Evolutionary conservation across 164 flowering plant genomes (phyloP).

Genomic region (Platanus orientalis): DNA sequence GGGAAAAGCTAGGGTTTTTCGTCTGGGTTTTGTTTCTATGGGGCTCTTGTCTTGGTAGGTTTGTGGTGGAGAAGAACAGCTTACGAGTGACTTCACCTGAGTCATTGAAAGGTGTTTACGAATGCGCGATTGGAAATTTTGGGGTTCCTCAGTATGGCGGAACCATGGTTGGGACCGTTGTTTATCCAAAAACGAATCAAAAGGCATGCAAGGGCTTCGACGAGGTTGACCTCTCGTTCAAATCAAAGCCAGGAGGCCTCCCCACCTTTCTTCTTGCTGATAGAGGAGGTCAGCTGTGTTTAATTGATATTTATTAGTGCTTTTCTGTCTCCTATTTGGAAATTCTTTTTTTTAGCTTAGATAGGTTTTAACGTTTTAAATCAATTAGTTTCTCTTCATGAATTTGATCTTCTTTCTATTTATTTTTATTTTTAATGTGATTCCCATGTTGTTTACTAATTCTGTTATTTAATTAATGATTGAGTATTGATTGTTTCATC

Average conservation of each 20-base stretch:
- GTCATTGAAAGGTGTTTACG: conserved; percentile 53
- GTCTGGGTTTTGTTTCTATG: conserved; percentile 31
- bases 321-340: not conserved
- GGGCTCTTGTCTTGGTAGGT: conserved; percentile 52
- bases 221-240: conserved; percentile 52
- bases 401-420: no score
- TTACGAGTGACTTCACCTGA: conserved; percentile 77
- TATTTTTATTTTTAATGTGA: no score
- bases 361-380: not conserved
- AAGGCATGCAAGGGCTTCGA: conserved; percentile 70
- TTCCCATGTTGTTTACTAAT: no score
- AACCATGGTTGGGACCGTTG: conserved; percentile 64
- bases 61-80: conserved; percentile 95
- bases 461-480: no score
- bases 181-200: conserved; percentile 69
- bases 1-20: conserved; percentile 38
- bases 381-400: no score
- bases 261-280: conserved; percentile 78
- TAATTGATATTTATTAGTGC: not conserved
- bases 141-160: conserved; percentile 98
- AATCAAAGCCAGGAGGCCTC: conserved; percentile 66
- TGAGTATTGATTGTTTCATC: not conserved
- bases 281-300: conserved; percentile 60
- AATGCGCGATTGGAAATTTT: conserved; percentile 92
- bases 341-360: not conserved